Percentiles rank a stretch among this genome's conserved stretches.
phyloP scores from a whole-genome alignment of 2,329 filamentous ascomycete species.

The Tolypocladium ovalisporum region DNA sequence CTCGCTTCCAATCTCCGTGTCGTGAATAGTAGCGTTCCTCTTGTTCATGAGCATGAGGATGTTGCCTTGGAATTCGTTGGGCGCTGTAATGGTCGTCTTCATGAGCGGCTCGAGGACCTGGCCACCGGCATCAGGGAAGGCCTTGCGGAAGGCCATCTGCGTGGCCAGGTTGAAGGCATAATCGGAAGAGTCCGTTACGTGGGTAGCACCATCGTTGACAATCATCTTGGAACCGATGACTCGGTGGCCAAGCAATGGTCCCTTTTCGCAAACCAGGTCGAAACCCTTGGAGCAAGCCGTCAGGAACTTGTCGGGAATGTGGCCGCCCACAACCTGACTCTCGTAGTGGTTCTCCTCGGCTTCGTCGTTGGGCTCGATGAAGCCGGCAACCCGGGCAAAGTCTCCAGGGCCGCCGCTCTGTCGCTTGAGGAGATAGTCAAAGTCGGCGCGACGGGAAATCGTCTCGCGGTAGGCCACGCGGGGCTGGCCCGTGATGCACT shows the following conservation, averaged over 20 bases:
- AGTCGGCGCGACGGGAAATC: conserved; percentile 66
- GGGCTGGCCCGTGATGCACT: conserved; percentile 89
- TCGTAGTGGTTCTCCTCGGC: conserved; percentile 73
- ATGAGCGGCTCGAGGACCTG: conserved; percentile 90
- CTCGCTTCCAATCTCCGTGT: conserved; percentile 87
- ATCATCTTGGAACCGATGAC: conserved; percentile 87
- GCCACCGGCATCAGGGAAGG: conserved; percentile 70
- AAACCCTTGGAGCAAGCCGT: conserved; percentile 95
- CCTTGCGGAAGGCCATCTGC: conserved; percentile 92
- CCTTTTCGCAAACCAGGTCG: conserved; percentile 68
- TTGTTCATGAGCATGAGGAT: conserved; percentile 95
- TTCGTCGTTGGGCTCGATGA: conserved; percentile 71
- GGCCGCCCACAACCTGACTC: conserved; percentile 76
- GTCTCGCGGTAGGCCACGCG: conserved; percentile 97
- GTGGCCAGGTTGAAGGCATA: conserved; percentile 91
- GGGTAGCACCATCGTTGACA: conserved; percentile 90
- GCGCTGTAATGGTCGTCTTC: conserved; percentile 95
- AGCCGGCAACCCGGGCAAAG: conserved; percentile 85
- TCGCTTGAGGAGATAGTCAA: conserved; percentile 90
- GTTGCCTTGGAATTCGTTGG: conserved; percentile 94
- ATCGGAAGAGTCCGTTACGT: conserved; percentile 96
- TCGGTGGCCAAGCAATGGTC: conserved; percentile 83
- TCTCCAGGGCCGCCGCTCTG: conserved; percentile 94
- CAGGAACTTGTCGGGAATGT: conserved; percentile 91
- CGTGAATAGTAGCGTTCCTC: conserved; percentile 86